Conservation (phyloP, 495 filamentous ascomycete species). For the Sphaerosporella brunnea region DNA sequence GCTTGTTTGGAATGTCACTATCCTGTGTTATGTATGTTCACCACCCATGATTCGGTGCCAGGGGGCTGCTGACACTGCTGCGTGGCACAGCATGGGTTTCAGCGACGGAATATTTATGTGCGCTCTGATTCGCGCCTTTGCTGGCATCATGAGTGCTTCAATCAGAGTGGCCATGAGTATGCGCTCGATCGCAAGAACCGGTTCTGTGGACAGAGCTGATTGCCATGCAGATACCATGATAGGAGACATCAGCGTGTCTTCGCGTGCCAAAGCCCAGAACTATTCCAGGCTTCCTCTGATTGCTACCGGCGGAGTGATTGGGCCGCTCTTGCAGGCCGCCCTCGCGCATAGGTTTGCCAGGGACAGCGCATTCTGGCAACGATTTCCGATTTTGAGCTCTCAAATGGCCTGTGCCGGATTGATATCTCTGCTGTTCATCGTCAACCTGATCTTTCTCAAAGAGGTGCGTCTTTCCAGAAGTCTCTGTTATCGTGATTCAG, state of each 20-base stretch:
- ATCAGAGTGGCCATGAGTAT: slow-evolving; percentile 27
- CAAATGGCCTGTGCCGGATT: slow-evolving; percentile 31
- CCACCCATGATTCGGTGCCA: background rate
- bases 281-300: slow-evolving; percentile 30
- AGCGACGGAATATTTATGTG: slow-evolving; percentile 28
- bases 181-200: no score
- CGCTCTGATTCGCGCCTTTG: slow-evolving; percentile 30
- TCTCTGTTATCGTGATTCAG: background rate
- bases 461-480: slow-evolving; percentile 26
- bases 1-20: slow-evolving; percentile 28
- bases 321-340: slow-evolving; percentile 28
- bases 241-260: slow-evolving; percentile 29
- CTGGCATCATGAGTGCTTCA: slow-evolving; percentile 29
- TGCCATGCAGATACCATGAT: slow-evolving; percentile 28
- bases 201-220: no score
- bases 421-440: slow-evolving; percentile 28
- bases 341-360: slow-evolving; percentile 25
- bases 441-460: slow-evolving; percentile 27
- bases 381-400: slow-evolving; percentile 28
- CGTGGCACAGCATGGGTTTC: slow-evolving; percentile 28
- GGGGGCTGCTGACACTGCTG: background rate
- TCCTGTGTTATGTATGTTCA: slow-evolving; percentile 25
- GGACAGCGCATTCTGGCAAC: slow-evolving; percentile 27
- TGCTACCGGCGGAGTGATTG: slow-evolving; percentile 30
- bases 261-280: slow-evolving; percentile 28